A percentile compares a stretch with the other conserved stretches of the same genome.
phyloP scores from a whole-genome alignment of 2,329 filamentous ascomycete species.

The Aspergillus versicolor region DNA sequence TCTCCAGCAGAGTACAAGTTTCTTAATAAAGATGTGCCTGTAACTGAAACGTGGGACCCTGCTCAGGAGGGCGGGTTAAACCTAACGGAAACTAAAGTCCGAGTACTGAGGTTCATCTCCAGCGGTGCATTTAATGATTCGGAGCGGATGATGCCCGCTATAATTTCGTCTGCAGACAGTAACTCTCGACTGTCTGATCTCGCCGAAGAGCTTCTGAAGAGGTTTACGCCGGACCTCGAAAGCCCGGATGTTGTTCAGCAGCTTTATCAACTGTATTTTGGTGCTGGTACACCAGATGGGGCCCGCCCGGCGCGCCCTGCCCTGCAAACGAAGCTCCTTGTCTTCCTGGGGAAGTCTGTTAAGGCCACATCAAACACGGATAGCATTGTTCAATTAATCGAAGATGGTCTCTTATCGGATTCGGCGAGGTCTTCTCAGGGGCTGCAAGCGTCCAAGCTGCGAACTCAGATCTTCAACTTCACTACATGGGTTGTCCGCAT shows the following conservation, averaged over 20 bases:
- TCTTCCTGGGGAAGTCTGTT: slow-evolving; percentile 73
- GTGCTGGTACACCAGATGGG: slow-evolving; percentile 48
- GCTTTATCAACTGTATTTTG: slow-evolving; percentile 72
- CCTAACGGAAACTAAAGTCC: slow-evolving; percentile 67
- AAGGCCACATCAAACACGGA: slow-evolving; percentile 68
- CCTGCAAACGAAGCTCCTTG: slow-evolving; percentile 74
- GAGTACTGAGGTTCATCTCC: slow-evolving; percentile 69
- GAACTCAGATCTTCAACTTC: slow-evolving; percentile 80
- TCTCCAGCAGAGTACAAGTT: slow-evolving; percentile 67
- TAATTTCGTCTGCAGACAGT: slow-evolving; percentile 78
- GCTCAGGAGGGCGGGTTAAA: slow-evolving; percentile 61
- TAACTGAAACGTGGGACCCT: slow-evolving; percentile 60
- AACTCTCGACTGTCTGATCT: slow-evolving; percentile 79
- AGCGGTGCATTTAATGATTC: slow-evolving; percentile 82
- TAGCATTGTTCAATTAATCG: slow-evolving; percentile 67
- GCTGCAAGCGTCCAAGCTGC: slow-evolving; percentile 75
- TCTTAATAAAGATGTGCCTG: slow-evolving; percentile 57
- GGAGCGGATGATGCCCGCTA: slow-evolving; percentile 78
- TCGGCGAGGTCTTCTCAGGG: slow-evolving; percentile 51
- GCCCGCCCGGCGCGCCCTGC: slow-evolving; percentile 58
- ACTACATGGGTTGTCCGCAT: slow-evolving; percentile 82
- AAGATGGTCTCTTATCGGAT: slow-evolving; percentile 59
- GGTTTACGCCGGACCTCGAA: slow-evolving; percentile 69
- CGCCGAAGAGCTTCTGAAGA: slow-evolving; percentile 87
- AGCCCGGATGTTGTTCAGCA: slow-evolving; percentile 60